Conservation (phyloP, 352 stramenopile genomes). For the Pythium brachiatum region DNA sequence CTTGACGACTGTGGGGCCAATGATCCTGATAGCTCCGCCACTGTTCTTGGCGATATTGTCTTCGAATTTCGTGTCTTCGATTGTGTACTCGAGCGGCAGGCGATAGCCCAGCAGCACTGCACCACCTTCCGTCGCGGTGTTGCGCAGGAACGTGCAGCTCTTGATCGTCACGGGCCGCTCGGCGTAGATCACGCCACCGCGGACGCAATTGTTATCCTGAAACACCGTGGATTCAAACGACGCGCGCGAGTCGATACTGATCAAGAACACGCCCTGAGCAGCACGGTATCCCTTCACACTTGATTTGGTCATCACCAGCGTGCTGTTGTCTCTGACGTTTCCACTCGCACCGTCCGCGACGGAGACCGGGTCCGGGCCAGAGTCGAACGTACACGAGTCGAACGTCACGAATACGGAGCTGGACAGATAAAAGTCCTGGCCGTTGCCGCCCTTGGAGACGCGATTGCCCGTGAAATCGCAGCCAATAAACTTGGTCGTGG, state of each 20-base stretch:
- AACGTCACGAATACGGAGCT: constrained; percentile 20
- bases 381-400: constrained; percentile 21
- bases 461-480: constrained; percentile 24
- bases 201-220: constrained; percentile 11
- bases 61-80: constrained; percentile 15
- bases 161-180: constrained; percentile 9
- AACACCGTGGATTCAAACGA: constrained; percentile 17
- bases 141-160: constrained; percentile 15
- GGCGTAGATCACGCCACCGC: constrained; percentile 10
- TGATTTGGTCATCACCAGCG: constrained; percentile 5
- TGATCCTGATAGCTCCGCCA: constrained; percentile 12
- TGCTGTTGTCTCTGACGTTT: constrained; percentile 19
- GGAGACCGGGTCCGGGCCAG: constrained; percentile 9
- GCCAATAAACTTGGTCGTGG: constrained; percentile 14
- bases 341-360: constrained; percentile 21
- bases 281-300: background rate
- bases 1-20: background rate
- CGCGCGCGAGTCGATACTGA: constrained; percentile 12
- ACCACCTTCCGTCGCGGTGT: constrained; percentile 19
- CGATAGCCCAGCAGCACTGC: background rate
- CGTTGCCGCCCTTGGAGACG: constrained; percentile 22
- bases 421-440: constrained; percentile 29
- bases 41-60: constrained; percentile 14
- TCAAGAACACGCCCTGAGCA: constrained; percentile 1
- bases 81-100: background rate